These are phyloP conservation scores for Elaphomyces granulatus DNA, from an alignment of 495 filamentous ascomycete species.

Conservation along the genomic window DNA sequence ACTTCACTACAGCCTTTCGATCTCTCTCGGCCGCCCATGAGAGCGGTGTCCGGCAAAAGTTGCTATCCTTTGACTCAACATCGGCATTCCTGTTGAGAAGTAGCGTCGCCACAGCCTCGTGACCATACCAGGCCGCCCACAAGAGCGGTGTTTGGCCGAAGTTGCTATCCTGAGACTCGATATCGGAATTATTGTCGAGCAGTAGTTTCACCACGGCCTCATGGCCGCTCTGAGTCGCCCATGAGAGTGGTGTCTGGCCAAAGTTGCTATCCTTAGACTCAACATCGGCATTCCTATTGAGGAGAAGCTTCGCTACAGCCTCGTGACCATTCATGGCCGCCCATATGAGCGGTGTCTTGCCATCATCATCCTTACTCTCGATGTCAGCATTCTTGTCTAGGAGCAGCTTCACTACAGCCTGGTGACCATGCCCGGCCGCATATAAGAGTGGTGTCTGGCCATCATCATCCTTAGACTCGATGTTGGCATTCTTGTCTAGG, in stretches of 20 bases:
- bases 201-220: constrained; percentile 12
- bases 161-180: constrained; percentile 8
- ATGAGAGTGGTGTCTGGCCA: constrained; percentile 4
- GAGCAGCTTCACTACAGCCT: constrained; percentile 16
- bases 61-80: constrained; percentile 2
- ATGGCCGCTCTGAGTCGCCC: constrained; percentile 9
- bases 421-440: constrained; percentile 23
- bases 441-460: constrained; percentile 17
- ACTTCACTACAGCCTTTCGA: constrained; percentile 19
- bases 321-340: constrained; percentile 15
- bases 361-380: too few relatives aligned
- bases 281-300: constrained; percentile 8
- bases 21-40: constrained; percentile 23
- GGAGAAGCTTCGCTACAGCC: constrained; percentile 8
- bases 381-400: constrained; percentile 13
- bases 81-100: constrained; percentile 9
- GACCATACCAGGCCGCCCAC: neutral
- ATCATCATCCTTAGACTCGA: constrained; percentile 4
- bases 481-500: constrained; percentile 7
- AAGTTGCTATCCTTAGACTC: constrained; percentile 10
- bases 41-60: constrained; percentile 13
- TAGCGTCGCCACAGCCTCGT: constrained; percentile 11
- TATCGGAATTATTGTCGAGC: constrained; percentile 8
- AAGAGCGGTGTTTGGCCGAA: neutral
- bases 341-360: constrained; percentile 12